Base-by-base conservation (phyloP, 768 basidiomycete genomes). In the Nidularia sp. region DNA sequence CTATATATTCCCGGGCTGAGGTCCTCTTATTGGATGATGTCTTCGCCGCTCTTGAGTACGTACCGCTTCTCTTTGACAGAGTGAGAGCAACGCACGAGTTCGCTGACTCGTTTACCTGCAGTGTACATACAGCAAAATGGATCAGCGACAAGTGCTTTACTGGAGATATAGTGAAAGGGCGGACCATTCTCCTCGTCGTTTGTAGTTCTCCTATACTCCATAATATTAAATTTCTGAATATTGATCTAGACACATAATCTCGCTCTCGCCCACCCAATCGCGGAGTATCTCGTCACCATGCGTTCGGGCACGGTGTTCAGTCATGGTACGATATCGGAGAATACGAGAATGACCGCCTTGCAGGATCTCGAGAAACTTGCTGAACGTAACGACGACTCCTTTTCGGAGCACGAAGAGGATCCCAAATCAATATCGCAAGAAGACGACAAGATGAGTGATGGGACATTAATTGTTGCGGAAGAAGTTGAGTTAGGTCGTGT, bases 101-200 rank as follows among this genome's bases (percentile, higher is more conserved):
- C 36, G 47, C 3, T 8, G 9, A 46, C 57, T 25, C 45, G 7
- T 7, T 35, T 1, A 8, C 12, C 6, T 25, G 5, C 48, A 66
- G 65, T 61, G 86, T 90, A 1, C 88, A 90, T 57, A 90, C 88
- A 0, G 86, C 90, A 0, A 81, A 86, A 56, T 86, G 89, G 65
- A 78, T 97, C 34, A 85, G 84, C 59, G 73, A 82, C 22, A 74
- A 89, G 44, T 93, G 90, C 58, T 73, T 97, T 39, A 75, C 77
- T 55, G 92, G 93, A 7, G 84, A 87, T 44, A 69, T 96, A 35
- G 75, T 92, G 60, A 68, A 73, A 31, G 83, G 79, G 13, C 77
- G 93, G 44, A 95, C 94, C 0, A 70, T 93, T 51, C 76, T 96
- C 44, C 75, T 96, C 15, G 93, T 96, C 25, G 81, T 81, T 59